Evolutionary conservation across 164 flowering plant species (phyloP), one percentile per base, ranked within the genome.

Genomic region (Saururus chinensis): DNA sequence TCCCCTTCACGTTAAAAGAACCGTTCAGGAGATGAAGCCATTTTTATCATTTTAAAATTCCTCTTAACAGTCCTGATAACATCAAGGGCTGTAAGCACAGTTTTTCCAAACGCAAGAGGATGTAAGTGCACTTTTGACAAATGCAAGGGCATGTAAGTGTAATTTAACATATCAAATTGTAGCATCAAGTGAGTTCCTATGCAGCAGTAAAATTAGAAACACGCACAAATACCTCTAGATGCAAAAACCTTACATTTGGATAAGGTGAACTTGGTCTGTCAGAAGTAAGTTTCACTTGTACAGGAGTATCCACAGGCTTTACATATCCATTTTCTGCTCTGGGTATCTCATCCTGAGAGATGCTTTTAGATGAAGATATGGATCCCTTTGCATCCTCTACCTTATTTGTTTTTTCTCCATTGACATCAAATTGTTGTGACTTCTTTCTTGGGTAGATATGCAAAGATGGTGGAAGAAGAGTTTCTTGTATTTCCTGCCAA

Each of bases 401-500:
- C 62, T 53, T 68, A 37, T 42, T n/a, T n/a, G n/a, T 57, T 48
- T 61, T 42, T 40, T 62, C 75, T 59, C 75, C 82, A 66, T 74
- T 78, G 24, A 21, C 58, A 72, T 72, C 74, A 37, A 64, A 61
- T n/a, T 77, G 65, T 54, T 60, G 40, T 40, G 54, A 63, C 64
- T 68, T 78, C 70, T 82, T 82, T 66, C 67, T 80, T 0, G 77
- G 75, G 35, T 64, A 59, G 40, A 89, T 78, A 69, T 83, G 95
- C 8, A 79, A 72, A 49, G 90, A 73, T 57, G 88, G 88, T 35
- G 97, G 97, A 70, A 89, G 73, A 58, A 85, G 79, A 20, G 59
- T 68, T 61, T 78, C 88, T 62, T 89, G 97, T 67, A 84, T 85
- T 49, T 68, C 90, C 97, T 89, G 80, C 11, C 45, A 41, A 41